Conservation (phyloP, 768 basidiomycete genomes). For the Hortiboletus flavorubellus region DNA sequence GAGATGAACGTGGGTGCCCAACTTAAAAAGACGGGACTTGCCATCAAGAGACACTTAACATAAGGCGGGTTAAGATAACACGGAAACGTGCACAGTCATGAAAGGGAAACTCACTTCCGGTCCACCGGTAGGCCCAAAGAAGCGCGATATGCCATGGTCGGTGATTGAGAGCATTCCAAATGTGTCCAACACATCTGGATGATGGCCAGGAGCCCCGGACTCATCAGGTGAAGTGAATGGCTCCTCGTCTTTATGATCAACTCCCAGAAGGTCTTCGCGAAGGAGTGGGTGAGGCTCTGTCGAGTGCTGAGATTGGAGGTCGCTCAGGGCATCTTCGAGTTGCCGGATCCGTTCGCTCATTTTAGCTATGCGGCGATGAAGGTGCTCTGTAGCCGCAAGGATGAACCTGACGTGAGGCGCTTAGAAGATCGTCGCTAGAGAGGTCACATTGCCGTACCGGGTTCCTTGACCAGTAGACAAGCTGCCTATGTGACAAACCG, state of each 20-base stretch:
- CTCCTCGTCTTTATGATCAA: constrained; percentile 30
- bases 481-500: constrained; percentile 43
- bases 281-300: constrained; percentile 59
- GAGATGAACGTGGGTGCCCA: constrained; percentile 6
- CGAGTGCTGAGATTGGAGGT: constrained; percentile 49
- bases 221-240: constrained; percentile 25
- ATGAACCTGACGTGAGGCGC: constrained; percentile 41
- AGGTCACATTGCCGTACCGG: constrained; percentile 39
- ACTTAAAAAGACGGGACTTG: constrained; percentile 11
- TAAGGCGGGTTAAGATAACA: constrained; percentile 12
- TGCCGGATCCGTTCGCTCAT: constrained; percentile 54
- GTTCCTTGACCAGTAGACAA: constrained; percentile 80
- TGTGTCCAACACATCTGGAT: constrained; percentile 48
- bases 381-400: constrained; percentile 62
- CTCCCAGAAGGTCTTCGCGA: constrained; percentile 45
- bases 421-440: constrained; percentile 7
- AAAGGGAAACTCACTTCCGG: constrained; percentile 49
- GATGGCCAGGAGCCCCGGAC: constrained; percentile 3
- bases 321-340: constrained; percentile 58
- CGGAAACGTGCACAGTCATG: constrained; percentile 5
- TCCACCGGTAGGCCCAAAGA: constrained; percentile 67
- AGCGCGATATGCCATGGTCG: constrained; percentile 57
- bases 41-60: constrained; percentile 35
- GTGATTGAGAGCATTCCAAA: constrained; percentile 61
- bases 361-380: constrained; percentile 52